Base-by-base conservation (phyloP, 2,329 filamentous ascomycete genomes). In the Biscogniauxia sp. region DNA sequence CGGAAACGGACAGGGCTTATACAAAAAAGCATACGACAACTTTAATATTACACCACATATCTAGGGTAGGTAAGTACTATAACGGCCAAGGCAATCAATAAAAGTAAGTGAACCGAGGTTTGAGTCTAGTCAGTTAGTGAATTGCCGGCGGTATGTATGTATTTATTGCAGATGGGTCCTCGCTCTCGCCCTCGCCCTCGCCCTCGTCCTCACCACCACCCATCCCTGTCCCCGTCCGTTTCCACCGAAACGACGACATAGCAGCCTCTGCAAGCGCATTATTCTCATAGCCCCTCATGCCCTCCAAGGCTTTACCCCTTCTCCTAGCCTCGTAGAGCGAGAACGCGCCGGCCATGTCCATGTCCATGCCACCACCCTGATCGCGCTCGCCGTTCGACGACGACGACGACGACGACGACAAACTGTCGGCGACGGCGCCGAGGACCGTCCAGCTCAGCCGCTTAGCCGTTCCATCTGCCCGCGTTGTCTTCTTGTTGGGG, bases 391-490 rank as follows among this genome's bases (percentile, higher is more conserved):
- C 61, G 26, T 26, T 37, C 15, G 65, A 61, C 60, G 28, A 32
- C 13, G 65, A 61, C 60, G 28, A 32, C 13, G 65, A 61, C 60
- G 65, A 61, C 59, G 28, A 32, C 13, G 65, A 61, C 60, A 63
- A 64, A 23, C 61, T 66, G 45, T 64, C 64, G 1, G 70, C 73
- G 3, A 74, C 72, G 25, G 73, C 71, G 0, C 75, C 76, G 5
- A 78, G 71, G 0, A 73, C 76, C 0, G 77, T 78, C 77, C 77
- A 79, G 68, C 77, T 79, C 15, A 75, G 69, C 8, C 76, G 70
- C 64, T 74, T 75, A 63, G 57, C 11, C 61, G 64, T 37, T 66
- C 63, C 26, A 13, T 20, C 23, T 32, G 20, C 25, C 32, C 23
- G 52, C 19, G 52, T 32, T 32, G 52, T 54, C 52, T 9, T n/a